Percentiles rank a stretch among this genome's conserved stretches.
Conservation (phyloP, 345 rosid genomes). For the Eutrema heterophyllum region DNA sequence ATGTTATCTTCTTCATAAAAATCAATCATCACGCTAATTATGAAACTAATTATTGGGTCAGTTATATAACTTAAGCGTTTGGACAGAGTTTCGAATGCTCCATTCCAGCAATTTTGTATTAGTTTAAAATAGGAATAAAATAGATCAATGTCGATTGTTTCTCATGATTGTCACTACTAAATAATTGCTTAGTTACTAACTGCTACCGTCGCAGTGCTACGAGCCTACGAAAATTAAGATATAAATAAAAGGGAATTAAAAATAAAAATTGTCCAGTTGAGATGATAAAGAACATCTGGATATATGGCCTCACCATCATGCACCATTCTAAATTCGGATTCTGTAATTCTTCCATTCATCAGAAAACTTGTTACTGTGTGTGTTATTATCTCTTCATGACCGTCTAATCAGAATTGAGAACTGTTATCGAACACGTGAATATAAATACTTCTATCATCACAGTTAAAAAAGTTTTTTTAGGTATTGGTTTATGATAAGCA, state of each 20-base stretch:
- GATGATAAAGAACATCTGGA: neutral
- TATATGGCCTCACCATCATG: neutral
- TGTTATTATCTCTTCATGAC: no score
- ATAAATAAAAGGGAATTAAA: neutral
- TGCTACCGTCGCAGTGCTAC: neutral
- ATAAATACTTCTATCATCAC: no score
- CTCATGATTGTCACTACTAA: neutral
- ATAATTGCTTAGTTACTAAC: slow-evolving; percentile 1
- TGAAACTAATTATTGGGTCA: neutral
- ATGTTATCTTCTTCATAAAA: slow-evolving; percentile 13
- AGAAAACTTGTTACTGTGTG: no score
- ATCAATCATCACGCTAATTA: slow-evolving; percentile 11
- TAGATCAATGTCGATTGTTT: neutral
- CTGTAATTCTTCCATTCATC: no score
- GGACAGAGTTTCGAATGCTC: slow-evolving; percentile 17
- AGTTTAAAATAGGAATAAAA: neutral
- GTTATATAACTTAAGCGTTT: slow-evolving; percentile 1
- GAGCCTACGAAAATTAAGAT: neutral
- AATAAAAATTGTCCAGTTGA: neutral
- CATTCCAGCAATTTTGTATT: slow-evolving; percentile 10
- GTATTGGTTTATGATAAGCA: neutral
- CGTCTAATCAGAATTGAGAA: no score
- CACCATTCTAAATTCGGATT: neutral
- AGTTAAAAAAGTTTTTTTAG: no score
- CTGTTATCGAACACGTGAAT: no score